Percentiles rank a stretch among this genome's conserved stretches.
Conservation (phyloP, 495 filamentous ascomycete species). For the Aspergillus hancockii region DNA sequence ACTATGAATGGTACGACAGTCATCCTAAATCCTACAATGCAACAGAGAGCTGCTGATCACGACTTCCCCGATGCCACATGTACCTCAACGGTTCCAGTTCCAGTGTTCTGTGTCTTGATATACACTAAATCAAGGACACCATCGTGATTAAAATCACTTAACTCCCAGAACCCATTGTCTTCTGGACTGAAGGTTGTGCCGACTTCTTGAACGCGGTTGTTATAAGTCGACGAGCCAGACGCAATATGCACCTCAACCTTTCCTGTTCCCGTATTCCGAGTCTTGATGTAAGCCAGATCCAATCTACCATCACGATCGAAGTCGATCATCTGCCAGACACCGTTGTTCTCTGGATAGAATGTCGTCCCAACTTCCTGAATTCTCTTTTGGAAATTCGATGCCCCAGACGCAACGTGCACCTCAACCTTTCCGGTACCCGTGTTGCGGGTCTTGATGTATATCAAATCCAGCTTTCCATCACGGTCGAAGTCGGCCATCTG, state of each 20-base stretch:
- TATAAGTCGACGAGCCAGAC: constrained; percentile 5
- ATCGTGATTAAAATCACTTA: constrained; percentile 5
- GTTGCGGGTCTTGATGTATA: constrained; percentile 11
- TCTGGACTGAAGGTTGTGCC: constrained; percentile 8
- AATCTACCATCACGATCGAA: constrained; percentile 2
- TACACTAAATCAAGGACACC: constrained; percentile 7
- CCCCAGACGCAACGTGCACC: constrained; percentile 7
- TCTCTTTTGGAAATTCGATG: constrained; percentile 3
- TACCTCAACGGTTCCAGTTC: constrained; percentile 1
- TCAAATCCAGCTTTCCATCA: constrained; percentile 5
- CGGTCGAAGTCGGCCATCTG: constrained; percentile 7
- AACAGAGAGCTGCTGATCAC: background rate
- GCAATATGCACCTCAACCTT: constrained; percentile 9
- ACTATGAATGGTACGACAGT: background rate
- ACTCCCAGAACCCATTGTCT: constrained; percentile 6
- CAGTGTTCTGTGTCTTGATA: constrained; percentile 8
- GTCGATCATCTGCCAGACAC: constrained; percentile 6
- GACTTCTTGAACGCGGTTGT: constrained; percentile 6
- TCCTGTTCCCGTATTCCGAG: constrained; percentile 1
- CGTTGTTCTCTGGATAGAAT: constrained; percentile 5
- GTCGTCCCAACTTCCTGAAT: constrained; percentile 6
- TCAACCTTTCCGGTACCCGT: constrained; percentile 5
- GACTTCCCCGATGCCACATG: constrained; percentile 8
- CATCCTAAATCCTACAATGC: background rate
- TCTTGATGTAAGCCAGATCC: constrained; percentile 7